phyloP scores from a whole-genome alignment of 1,284 basidiomycete genomes.

The Trametes polyzona region DNA sequence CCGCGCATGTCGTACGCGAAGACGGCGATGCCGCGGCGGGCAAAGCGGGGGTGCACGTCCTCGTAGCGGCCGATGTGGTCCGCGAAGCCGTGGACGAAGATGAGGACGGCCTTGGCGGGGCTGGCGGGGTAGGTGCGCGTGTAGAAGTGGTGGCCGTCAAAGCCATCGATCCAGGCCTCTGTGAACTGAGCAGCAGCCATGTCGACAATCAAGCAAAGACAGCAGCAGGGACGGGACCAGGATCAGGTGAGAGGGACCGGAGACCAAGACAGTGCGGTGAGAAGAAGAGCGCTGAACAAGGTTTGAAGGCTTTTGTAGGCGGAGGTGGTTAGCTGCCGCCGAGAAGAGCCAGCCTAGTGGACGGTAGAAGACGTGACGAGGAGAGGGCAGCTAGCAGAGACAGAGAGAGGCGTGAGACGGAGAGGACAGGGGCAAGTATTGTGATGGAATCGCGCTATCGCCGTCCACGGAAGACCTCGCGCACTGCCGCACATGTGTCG shows the following conservation, averaged over 20 bases:
- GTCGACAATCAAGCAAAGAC: not conserved
- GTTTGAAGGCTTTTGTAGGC: not conserved
- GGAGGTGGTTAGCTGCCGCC: not conserved
- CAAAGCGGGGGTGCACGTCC: conserved; percentile 64
- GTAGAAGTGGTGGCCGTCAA: conserved; percentile 46
- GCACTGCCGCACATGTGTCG: not conserved
- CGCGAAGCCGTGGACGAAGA: conserved; percentile 86
- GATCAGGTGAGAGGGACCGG: not conserved
- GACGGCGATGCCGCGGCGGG: conserved; percentile 62
- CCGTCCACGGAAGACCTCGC: not conserved
- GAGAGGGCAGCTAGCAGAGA: too few relatives aligned
- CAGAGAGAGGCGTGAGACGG: too few relatives aligned
- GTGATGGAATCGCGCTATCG: not conserved
- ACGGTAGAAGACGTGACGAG: not conserved
- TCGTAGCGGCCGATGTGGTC: conserved; percentile 80
- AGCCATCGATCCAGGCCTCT: conserved; percentile 44
- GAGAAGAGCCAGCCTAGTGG: not conserved
- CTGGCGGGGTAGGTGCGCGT: conserved; percentile 44
- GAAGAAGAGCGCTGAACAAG: not conserved
- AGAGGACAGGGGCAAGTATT: too few relatives aligned
- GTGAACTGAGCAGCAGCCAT: conserved; percentile 16
- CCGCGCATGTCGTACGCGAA: conserved; percentile 88
- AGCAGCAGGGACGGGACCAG: not conserved
- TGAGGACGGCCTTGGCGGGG: conserved; percentile 61
- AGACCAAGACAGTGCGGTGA: not conserved